Evolutionary conservation across 108 stramenopile species (phyloP).

Genomic region (Pseudonitzschia pungens): DNA sequence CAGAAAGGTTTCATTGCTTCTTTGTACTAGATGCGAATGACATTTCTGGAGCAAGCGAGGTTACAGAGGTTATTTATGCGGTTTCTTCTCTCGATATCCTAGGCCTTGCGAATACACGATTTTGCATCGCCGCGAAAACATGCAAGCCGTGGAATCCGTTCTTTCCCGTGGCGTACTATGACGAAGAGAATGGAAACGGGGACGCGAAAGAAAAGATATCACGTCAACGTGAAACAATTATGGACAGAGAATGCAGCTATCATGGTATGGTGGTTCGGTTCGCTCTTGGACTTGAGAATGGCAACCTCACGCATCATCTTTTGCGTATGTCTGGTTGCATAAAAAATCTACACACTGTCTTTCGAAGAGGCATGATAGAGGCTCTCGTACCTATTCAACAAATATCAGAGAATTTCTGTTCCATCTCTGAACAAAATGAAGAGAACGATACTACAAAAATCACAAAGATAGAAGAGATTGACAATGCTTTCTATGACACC

Average conservation of each 20-base stretch:
- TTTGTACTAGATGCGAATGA: slow-evolving; percentile 49
- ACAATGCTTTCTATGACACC: neutral
- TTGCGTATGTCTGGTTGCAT: slow-evolving; percentile 46
- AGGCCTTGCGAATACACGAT: slow-evolving; percentile 78
- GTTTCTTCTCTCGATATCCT: slow-evolving; percentile 48
- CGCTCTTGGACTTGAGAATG: slow-evolving; percentile 84
- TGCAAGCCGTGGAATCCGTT: slow-evolving; percentile 65
- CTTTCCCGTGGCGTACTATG: slow-evolving; percentile 71
- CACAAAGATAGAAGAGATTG: neutral
- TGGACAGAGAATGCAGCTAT: neutral
- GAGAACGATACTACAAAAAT: neutral
- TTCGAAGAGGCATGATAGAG: slow-evolving; percentile 38
- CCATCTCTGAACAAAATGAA: slow-evolving; percentile 10
- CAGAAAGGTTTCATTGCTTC: slow-evolving; percentile 62
- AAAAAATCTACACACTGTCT: slow-evolving; percentile 40
- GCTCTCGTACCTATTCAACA: slow-evolving; percentile 59
- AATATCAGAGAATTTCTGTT: slow-evolving; percentile 34
- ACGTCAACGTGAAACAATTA: neutral
- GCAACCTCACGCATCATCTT: slow-evolving; percentile 45
- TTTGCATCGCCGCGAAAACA: slow-evolving; percentile 55
- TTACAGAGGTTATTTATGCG: slow-evolving; percentile 47
- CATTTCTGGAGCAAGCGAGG: slow-evolving; percentile 35
- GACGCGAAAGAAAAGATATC: too few species aligned
- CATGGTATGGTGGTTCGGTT: slow-evolving; percentile 32
- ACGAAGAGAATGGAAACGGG: slow-evolving; percentile 18